Evolutionary conservation across 345 rosid species (phyloP).

Genomic region (Leavenworthia alabamica): DNA sequence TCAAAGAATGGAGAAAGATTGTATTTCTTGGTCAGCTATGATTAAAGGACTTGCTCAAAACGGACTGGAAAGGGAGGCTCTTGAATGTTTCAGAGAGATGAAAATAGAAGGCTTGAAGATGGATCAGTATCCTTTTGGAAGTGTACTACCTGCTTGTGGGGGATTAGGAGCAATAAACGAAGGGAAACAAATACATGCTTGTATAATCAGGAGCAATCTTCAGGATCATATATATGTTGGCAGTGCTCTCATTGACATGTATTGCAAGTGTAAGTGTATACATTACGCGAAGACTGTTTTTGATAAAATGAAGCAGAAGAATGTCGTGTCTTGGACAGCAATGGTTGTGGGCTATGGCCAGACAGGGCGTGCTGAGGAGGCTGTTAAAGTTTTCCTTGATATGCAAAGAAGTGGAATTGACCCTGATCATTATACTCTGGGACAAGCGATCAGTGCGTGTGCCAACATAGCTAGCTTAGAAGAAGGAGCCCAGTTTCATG

Average conservation of each 20-base stretch:
- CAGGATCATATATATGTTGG: conserved; percentile 63
- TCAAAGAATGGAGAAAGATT: conserved; percentile 64
- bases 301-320: conserved; percentile 51
- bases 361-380: conserved; percentile 71
- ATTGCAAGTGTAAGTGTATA: conserved; percentile 66
- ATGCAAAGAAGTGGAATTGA: conserved; percentile 73
- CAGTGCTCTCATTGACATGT: conserved; percentile 94
- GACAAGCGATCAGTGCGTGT: conserved; percentile 85
- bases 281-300: conserved; percentile 61
- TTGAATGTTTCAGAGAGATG: conserved; percentile 60
- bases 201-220: conserved; percentile 47
- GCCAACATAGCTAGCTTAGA: conserved; percentile 84
- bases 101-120: conserved; percentile 48
- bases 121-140: conserved; percentile 87
- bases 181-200: conserved; percentile 74
- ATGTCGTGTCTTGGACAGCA: conserved; percentile 92
- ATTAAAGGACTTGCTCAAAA: conserved; percentile 70
- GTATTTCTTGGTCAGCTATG: conserved; percentile 82
- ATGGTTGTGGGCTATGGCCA: conserved; percentile 92
- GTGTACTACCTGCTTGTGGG: conserved; percentile 79
- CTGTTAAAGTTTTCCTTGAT: conserved; percentile 51
- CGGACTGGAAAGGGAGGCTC: conserved; percentile 55
- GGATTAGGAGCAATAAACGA: conserved; percentile 45
- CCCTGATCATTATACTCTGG: conserved; percentile 78
- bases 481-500: conserved; percentile 87